Evolutionary conservation across 1,284 basidiomycete species (phyloP), one percentile per base, ranked within the genome.

Genomic region (Boletus sp.): DNA sequence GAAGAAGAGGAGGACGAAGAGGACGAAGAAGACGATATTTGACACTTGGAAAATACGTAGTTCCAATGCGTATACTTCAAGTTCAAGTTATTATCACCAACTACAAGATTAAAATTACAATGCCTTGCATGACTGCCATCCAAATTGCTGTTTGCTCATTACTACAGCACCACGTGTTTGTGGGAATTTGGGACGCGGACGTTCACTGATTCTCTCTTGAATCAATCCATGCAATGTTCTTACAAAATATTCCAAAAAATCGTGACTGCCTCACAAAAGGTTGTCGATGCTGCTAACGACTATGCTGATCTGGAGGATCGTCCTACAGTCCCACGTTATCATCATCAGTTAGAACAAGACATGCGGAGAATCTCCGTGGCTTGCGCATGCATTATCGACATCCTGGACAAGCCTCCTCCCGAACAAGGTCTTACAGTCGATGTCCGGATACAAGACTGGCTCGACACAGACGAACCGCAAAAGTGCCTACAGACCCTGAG

Each of bases 341-440:
- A 62, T 48, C 63, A 58, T n/a, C 60, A 52, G n/a, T 19, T 63
- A 30, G 60, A 63, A 31, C 43, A 40, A 6, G 53, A 44, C 3
- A 62, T 62, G 59, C 59, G 31, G 30, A 62, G 27, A 16, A 43
- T 61, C 27, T 46, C 46, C n/a, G 51, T 62, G 16, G 31, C 60
- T 37, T 62, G 46, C 38, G 28, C 47, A 17, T 47, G 35, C 19
- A 6, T 37, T 17, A 6, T 17, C 14, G 16, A 17, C 17, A 11
- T 37, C 5, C 35, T 37, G 40, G 40, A n/a, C n/a, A 30, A n/a
- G 8, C 8, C 31, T 16, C 23, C 25, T 27, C 10, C 28, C 13
- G 46, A 35, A n/a, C 7, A 8, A 3, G 47, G 48, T 17, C 58
- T n/a, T 37, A 8, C 16, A 2, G 10, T 61, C 25, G 59, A 55